Conservation (phyloP, 2,329 filamentous ascomycete genomes). For the Aspergillus fijiensis region DNA sequence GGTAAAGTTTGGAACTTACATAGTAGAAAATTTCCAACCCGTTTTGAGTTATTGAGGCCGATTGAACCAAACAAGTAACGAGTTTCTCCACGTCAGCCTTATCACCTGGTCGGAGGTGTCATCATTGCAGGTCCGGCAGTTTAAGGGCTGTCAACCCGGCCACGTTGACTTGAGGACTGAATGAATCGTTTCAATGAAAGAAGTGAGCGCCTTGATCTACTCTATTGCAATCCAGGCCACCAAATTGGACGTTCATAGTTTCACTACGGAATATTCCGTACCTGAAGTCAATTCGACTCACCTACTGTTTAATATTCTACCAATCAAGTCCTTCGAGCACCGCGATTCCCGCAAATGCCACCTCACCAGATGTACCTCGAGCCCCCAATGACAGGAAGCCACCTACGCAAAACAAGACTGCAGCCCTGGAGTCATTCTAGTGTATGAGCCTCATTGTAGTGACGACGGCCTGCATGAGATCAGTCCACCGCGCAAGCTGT, state of each 20-base stretch:
- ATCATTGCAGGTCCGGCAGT: neutral
- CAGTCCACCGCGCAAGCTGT: neutral
- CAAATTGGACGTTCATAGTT: neutral
- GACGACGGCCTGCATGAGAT: constrained; percentile 4
- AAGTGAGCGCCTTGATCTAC: neutral
- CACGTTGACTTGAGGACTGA: neutral
- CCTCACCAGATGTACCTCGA: neutral
- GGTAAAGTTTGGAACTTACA: too few species aligned
- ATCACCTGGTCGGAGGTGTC: neutral
- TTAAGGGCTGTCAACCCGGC: neutral
- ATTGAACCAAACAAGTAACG: neutral
- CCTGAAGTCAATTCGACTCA: neutral
- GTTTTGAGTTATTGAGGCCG: neutral
- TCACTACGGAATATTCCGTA: neutral
- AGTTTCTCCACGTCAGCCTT: neutral
- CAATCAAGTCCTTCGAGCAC: neutral
- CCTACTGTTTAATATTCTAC: too few species aligned
- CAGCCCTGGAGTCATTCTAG: neutral
- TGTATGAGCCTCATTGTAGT: constrained; percentile 6
- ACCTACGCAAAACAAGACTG: neutral
- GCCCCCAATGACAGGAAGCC: neutral
- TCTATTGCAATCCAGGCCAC: neutral
- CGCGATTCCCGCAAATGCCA: neutral
- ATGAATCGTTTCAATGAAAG: neutral
- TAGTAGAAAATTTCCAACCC: neutral